Percentiles rank a stretch among this genome's conserved stretches.
Conservation (phyloP, 2,329 filamentous ascomycete species). For the Fusarium hostae region DNA sequence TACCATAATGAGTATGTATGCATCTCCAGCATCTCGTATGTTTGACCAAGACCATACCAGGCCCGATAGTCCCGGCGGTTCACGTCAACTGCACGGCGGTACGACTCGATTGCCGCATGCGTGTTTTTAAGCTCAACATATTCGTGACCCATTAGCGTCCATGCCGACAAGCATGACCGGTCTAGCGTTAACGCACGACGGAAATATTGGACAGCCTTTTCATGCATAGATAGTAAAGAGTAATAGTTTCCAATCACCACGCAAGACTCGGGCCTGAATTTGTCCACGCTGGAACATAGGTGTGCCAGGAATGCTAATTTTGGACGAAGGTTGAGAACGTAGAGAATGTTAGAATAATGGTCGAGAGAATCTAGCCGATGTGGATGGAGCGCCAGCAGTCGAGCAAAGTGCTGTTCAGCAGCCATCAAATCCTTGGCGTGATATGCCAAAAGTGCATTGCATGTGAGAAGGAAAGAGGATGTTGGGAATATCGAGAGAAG, state of each 20-base stretch:
- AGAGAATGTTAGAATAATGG: conserved; percentile 97
- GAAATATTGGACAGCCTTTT: conserved; percentile 99
- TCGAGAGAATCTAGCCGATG: conserved; percentile 88
- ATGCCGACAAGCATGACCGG: conserved; percentile 89
- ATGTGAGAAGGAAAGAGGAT: conserved; percentile 90
- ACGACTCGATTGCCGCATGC: conserved; percentile 96
- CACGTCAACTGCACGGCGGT: conserved; percentile 92
- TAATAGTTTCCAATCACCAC: conserved; percentile 99
- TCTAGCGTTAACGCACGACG: conserved; percentile 91
- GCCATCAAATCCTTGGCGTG: conserved; percentile 84
- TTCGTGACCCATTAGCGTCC: conserved; percentile 99
- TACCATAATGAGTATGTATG: conserved; percentile 97
- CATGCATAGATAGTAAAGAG: conserved; percentile 90
- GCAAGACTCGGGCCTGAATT: conserved; percentile 95
- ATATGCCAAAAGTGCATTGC: conserved; percentile 87
- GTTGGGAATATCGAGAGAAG: conserved; percentile 86
- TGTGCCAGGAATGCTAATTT: conserved; percentile 94
- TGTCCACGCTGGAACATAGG: conserved; percentile 89
- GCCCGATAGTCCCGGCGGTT: conserved; percentile 97
- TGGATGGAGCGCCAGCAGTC: conserved; percentile 79
- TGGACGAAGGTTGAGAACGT: conserved; percentile 87
- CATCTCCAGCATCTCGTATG: conserved; percentile 98
- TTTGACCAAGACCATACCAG: conserved; percentile 97
- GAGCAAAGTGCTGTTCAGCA: conserved; percentile 76
- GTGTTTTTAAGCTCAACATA: conserved; percentile 99